These are phyloP conservation scores for Parietichytrium sp. DNA, from an alignment of 108 stramenopile genomes.

Conservation along the genomic window DNA sequence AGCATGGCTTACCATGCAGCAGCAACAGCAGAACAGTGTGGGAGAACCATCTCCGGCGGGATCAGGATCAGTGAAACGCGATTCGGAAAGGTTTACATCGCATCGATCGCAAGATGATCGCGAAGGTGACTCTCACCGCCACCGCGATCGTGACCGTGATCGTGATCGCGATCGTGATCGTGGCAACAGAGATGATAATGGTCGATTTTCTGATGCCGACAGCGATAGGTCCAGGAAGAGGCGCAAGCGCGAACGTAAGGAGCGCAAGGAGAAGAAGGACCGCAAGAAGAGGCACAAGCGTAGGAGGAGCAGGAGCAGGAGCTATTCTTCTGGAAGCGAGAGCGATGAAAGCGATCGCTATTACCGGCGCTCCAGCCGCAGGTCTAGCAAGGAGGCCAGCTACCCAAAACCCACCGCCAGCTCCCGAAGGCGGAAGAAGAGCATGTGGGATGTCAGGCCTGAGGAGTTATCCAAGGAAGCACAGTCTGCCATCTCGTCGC, in stretches of 20 bases:
- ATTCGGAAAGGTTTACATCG: no score
- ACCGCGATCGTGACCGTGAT: no score
- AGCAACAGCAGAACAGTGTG: no score
- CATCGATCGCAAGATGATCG: no score
- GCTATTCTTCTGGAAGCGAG: constrained; percentile 47
- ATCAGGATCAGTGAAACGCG: no score
- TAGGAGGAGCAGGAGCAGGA: constrained; percentile 38
- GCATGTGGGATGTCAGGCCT: constrained; percentile 47
- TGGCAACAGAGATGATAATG: no score
- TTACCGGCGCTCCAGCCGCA: background rate
- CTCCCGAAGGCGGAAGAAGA: constrained; percentile 40
- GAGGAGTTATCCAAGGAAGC: constrained; percentile 44
- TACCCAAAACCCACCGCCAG: constrained; percentile 49
- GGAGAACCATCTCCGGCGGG: no score
- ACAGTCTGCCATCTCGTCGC: background rate
- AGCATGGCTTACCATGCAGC: no score
- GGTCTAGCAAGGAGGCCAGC: constrained; percentile 42
- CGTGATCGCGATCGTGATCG: no score
- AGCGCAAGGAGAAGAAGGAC: constrained; percentile 47
- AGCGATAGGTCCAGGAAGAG: no score
- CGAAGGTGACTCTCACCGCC: no score
- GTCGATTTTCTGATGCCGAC: no score
- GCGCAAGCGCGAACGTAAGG: constrained; percentile 42
- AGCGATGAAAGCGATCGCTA: background rate
- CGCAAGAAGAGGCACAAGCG: constrained; percentile 49